A percentile compares a stretch with the other conserved stretches of the same genome.
These are phyloP conservation scores for Coemansia sp. DNA, from an alignment of 192 early-diverging fungal species.

Conservation along the genomic window DNA sequence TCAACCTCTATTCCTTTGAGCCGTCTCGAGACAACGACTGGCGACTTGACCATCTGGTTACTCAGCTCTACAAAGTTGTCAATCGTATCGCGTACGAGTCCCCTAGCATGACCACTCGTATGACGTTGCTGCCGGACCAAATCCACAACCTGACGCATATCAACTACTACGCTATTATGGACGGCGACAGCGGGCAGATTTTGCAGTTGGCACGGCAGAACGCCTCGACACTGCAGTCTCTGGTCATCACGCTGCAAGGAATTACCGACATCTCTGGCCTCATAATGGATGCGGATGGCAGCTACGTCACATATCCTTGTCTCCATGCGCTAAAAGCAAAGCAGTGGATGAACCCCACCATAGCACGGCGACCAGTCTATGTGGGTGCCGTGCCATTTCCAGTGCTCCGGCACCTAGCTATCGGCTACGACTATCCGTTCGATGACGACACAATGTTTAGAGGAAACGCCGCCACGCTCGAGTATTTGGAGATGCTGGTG, in stretches of 20 bases:
- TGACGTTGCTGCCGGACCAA: not conserved
- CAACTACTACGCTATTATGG: not conserved
- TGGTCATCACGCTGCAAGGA: not conserved
- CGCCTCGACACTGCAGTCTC: not conserved
- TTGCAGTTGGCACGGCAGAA: not conserved
- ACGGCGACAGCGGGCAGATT: not conserved
- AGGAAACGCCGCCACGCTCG: not conserved
- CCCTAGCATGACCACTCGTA: not conserved
- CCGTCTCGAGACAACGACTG: not conserved
- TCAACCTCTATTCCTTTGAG: not conserved
- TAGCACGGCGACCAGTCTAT: not conserved
- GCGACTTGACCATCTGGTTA: not conserved
- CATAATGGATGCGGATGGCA: not conserved
- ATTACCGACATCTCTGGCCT: not conserved
- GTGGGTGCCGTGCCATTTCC: constrained; percentile 6
- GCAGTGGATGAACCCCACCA: not conserved
- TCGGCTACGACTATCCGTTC: constrained; percentile 6
- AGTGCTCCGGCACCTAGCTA: not conserved
- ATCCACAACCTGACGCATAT: not conserved
- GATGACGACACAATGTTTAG: constrained; percentile 14
- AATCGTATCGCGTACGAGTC: not conserved
- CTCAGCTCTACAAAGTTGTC: not conserved
- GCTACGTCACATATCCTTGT: constrained; percentile 4
- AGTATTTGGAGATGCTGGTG: not conserved
- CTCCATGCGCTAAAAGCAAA: not conserved